phyloP scores from a whole-genome alignment of 345 rosid genomes.

The Salix dunnii region DNA sequence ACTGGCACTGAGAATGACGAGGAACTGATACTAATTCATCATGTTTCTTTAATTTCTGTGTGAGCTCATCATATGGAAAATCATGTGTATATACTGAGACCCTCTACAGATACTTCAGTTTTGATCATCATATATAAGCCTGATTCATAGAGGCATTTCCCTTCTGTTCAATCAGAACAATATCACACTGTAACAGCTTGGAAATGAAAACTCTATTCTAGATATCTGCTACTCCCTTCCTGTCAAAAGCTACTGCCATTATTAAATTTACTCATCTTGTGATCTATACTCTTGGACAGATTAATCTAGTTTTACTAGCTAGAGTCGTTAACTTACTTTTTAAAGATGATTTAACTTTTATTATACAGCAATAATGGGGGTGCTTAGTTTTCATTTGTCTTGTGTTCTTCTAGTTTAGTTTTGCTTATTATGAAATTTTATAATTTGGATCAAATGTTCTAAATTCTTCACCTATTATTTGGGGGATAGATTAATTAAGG shows the following conservation, averaged over 20 bases:
- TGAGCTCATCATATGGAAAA: background rate
- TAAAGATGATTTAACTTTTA: slow-evolving; percentile 7
- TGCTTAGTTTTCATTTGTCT: background rate
- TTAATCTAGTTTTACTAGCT: background rate
- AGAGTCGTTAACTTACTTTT: slow-evolving; percentile 19
- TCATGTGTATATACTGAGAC: slow-evolving; percentile 11
- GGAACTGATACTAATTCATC: slow-evolving; percentile 30
- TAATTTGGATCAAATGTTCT: background rate
- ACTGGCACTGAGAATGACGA: slow-evolving; percentile 83
- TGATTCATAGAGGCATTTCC: background rate
- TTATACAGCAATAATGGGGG: slow-evolving; percentile 15
- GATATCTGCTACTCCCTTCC: background rate
- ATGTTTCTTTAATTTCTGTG: background rate
- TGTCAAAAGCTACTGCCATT: background rate
- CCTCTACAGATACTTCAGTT: background rate
- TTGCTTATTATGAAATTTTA: background rate
- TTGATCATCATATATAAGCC: background rate
- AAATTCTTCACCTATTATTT: slow-evolving; percentile 1
- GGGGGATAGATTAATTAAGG: slow-evolving; percentile 5
- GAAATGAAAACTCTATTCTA: background rate
- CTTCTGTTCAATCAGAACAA: background rate
- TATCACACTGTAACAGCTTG: background rate
- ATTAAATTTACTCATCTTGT: background rate
- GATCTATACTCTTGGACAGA: background rate
- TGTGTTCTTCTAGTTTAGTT: background rate